Base-by-base conservation (phyloP, 306 rosid species). In the Alnus rubra region DNA sequence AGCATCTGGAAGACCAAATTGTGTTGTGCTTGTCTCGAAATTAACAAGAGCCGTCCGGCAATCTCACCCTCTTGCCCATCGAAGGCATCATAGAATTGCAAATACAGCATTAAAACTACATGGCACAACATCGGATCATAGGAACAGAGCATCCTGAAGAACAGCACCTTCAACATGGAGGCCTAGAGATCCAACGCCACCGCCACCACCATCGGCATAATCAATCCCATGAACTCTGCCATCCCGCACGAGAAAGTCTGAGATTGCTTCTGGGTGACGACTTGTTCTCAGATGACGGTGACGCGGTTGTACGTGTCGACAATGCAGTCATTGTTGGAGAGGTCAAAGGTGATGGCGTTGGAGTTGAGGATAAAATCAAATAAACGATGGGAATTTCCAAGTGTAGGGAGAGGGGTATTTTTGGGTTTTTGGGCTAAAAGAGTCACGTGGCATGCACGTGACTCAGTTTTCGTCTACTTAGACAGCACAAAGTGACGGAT, bases 81-180 rank as follows among this genome's bases (percentile, higher is more conserved):
- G 65, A 91, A 94, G 1, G 96, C 91, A 58, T 94, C 97, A 69
- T 86, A 62, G 77, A 94, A 92, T 64, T 71, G 80, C 79, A 86
- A 73, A 74, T 84, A 89, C 98, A 94, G 85, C 60, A 80, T 87
- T 89, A 94, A 87, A 86, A 92, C 94, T 44, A 88, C 87, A 84
- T 94, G 98, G 77, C 93, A 89, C 11, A 90, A 74, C 74, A 94
- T 53, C 15, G 98, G 95, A 75, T 94, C 89, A 83, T 70, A 91
- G 16, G 97, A 94, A 83, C 90, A 88, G 69, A 89, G 74, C 98
- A 91, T 86, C n/a, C 98, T 96, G 62, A 88, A 92, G 77, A 95
- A 91, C 83, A 92, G 98, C 82, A 95, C 97, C 89, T 86, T 95
- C 78, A 95, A 86, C 98, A 92, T 87, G 4, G 98, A 95, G 3